Conservation (phyloP, 2,329 filamentous ascomycete genomes). For the Biscogniauxia mediterranea region DNA sequence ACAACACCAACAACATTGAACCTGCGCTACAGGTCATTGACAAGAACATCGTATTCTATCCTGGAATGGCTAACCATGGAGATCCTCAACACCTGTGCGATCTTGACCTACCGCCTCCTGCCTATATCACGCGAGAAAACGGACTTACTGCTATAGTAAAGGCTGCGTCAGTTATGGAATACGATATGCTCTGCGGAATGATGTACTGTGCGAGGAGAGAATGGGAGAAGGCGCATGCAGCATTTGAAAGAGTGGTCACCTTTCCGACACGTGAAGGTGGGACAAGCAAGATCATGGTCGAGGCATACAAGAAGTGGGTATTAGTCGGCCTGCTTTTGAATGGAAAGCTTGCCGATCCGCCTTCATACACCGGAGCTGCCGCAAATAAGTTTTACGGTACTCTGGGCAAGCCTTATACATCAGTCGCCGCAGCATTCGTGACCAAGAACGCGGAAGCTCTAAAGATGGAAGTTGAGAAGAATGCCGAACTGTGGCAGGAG, state of each 20-base stretch:
- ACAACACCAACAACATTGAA: conserved; percentile 51
- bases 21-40: conserved; percentile 61
- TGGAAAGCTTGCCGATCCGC: conserved; percentile 57
- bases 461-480: conserved; percentile 61
- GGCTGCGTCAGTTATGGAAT: conserved; percentile 58
- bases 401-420: conserved; percentile 67
- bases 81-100: conserved; percentile 46
- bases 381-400: conserved; percentile 46
- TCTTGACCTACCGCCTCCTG: conserved; percentile 41
- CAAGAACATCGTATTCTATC: conserved; percentile 65
- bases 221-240: conserved; percentile 62
- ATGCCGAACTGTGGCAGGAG: conserved; percentile 57
- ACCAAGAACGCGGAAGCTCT: conserved; percentile 53
- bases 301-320: conserved; percentile 91
- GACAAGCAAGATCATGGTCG: conserved; percentile 75
- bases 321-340: conserved; percentile 70
- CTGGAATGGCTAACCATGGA: conserved; percentile 42
- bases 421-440: conserved; percentile 68
- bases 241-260: conserved; percentile 64
- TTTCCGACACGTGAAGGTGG: conserved; percentile 63
- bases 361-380: conserved; percentile 51
- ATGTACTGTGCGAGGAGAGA: conserved; percentile 59
- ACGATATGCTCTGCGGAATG: conserved; percentile 64
- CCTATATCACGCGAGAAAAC: conserved; percentile 59
- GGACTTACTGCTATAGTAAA: conserved; percentile 57